Base-by-base conservation (phyloP, 768 basidiomycete genomes). In the Phylloporus sp. region DNA sequence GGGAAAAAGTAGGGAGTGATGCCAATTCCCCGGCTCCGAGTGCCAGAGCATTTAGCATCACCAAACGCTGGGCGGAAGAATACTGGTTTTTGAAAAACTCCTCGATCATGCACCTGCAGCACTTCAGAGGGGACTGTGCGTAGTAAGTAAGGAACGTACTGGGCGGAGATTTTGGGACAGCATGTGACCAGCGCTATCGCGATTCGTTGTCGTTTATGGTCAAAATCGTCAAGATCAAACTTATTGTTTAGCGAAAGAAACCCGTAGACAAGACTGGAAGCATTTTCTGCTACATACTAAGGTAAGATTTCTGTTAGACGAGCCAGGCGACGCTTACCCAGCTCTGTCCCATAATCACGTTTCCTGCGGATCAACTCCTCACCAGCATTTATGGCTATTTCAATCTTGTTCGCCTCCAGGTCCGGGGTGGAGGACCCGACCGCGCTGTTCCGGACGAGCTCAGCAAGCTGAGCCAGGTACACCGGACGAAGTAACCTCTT, bases 61-160 rank as follows among this genome's bases (percentile, higher is more conserved):
- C 78, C 50, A 80, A 87, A 8, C 94, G 84, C 56, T 97, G 93
- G 24, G 82, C 77, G 15, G 80, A 78, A 0, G 96, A 94, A 65
- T 95, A 96, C 53, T 95, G 90, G 38, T 86, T 88, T 55, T 84
- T 84, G 71, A 98, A 99, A 66, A 92, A 94, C 59, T 96, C 90
- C 62, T 95, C 91, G 42, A 90, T 82, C 9, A 97, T 71, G 27
- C 80, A 76, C 4, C 94, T 96, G 59, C 9, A 44, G 37, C 27
- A 27, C 34, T 8, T 61, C 32, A 44, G 51, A 50, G 17, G 4
- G 9, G 15, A 42, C 6, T 9, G 9, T 22, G 33, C 3, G 17
- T 5, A 27, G 9, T 4, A 22, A 11, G 15, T n/a, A 29, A 11
- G 17, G 28, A 28, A 48, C 92, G 59, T 62, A 98, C 94, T 83